Evolutionary conservation across 1,139 yeast genomes (phyloP), one percentile per base, ranked within the genome.

Genomic region (Diutina mesorugosa): DNA sequence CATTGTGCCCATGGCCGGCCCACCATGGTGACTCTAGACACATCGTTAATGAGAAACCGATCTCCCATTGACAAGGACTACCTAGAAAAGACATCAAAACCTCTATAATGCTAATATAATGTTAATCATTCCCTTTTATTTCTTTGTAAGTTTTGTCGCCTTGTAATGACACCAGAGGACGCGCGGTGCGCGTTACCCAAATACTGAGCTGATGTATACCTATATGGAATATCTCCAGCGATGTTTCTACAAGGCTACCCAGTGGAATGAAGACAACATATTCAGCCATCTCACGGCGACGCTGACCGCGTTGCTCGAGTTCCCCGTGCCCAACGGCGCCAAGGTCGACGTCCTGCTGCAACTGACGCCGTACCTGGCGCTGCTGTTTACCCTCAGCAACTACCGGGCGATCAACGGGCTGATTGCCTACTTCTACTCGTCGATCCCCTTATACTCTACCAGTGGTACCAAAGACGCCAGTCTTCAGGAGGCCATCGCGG

Each of bases 1-100:
- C 84, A 80, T 58, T 90, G 96, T 72, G 96, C 96, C 0, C 96
- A 90, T 67, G 96, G 96, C 0, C 68, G 96, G 56, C 96, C 96
- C 0, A 79, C 91, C 0, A 68, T 86, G 14, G 78, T 83, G 0
- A 91, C 95, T 0, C 57, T 86, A 8, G 76, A 48, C 8, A 28
- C 12, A 7, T 29, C 51, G 7, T 28, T 48, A 4, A 28, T 48
- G 41, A 35, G n/a, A 10, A 35, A 35, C 6, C 41, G 41, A 35
- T 10, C 41, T 35, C 14, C 6, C 14, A 9, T 35, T 12, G 41
- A 35, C 14, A n/a, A 10, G 14, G 41, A 35, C 6, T 35, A 10
- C 41, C 14, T 9, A 12, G 6, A 28, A 14, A 14, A 21, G 5
- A 26, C 7, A 47, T 4, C 26, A 21, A 4, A 21, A 21, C 26